Evolutionary conservation across 2,329 filamentous ascomycete species (phyloP).

Genomic region (Scedosporium minutisporum): DNA sequence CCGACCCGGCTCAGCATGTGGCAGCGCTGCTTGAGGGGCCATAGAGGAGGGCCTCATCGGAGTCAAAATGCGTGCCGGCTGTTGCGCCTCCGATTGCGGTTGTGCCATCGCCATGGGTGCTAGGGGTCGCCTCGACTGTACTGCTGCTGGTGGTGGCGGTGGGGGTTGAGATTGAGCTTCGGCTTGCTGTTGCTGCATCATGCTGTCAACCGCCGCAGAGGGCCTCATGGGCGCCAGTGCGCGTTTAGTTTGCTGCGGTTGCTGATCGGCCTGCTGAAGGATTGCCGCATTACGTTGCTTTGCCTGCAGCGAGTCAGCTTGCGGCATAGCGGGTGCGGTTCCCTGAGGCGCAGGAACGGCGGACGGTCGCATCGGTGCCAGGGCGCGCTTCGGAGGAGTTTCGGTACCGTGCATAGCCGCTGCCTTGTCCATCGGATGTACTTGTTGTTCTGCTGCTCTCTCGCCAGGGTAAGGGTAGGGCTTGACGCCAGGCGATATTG

Average conservation of each 20-base stretch:
- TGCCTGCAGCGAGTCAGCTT: slow-evolving; percentile 13
- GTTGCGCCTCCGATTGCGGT: slow-evolving; percentile 17
- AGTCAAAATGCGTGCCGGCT: neutral
- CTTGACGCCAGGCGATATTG: neutral
- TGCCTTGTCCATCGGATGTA: neutral
- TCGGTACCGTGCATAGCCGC: neutral
- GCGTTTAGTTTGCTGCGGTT: slow-evolving; percentile 7
- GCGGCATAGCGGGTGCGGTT: slow-evolving; percentile 10
- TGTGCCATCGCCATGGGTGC: slow-evolving; percentile 20
- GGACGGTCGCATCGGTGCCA: slow-evolving; percentile 22
- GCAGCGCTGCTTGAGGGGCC: neutral
- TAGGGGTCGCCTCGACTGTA: slow-evolving; percentile 12
- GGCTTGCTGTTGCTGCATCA: neutral
- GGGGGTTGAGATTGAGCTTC: neutral
- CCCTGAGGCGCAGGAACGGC: slow-evolving; percentile 12
- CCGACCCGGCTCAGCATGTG: neutral
- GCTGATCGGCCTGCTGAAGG: slow-evolving; percentile 9
- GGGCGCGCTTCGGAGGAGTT: slow-evolving; percentile 15
- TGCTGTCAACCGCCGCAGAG: neutral
- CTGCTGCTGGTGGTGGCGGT: neutral
- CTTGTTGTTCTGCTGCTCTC: neutral
- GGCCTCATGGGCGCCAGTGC: neutral
- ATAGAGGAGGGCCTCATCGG: neutral
- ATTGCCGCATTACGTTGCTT: neutral
- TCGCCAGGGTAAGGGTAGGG: neutral